Evolutionary conservation across 768 basidiomycete genomes (phyloP), one percentile per base, ranked within the genome.

Genomic region (Tulasnella sp.): DNA sequence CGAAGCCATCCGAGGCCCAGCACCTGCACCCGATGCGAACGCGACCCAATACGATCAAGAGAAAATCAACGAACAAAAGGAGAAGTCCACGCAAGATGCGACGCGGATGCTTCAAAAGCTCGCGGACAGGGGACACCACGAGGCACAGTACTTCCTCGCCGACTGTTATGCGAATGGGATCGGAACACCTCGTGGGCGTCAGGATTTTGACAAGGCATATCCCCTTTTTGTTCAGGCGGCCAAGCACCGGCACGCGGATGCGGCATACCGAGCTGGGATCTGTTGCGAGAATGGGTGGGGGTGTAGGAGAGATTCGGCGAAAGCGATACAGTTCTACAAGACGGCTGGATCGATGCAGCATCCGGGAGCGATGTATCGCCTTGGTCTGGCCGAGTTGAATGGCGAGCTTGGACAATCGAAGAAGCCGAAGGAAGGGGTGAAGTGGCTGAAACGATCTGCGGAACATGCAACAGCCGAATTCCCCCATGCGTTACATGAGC

Each of bases 261-360:
- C 92, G 15, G 82, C 90, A 3, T 99, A 92, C 72, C 87, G 94
- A 29, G 87, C 93, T 0, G 96, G 92, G 30, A 93, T 93, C 2
- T 99, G 96, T 69, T 96, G 91, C 71, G 96, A 99, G 77, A 93
- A 97, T 66, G 96, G 93, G 27, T 98, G 94, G 96, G 96, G 96
- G 4, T 94, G 92, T 69, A 77, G 94, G 52, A 80, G 92, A 12
- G 96, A 98, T 71, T 84, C 82, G 17, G 83, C 84, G 45, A 97
- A 97, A 68, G 92, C 94, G 0, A 72, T 97, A 34, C 84, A 87
- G 59, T 96, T 92, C 74, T 98, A 85, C 75, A 82, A 87, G 60
- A 98, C 96, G 71, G 91, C 93, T 5, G 90, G 85, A 0, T 91
- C 92, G 0, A 82, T 90, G 0, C 78, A 85, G 11, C 93, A 98